phyloP scores from a whole-genome alignment of 1,284 basidiomycete genomes.

The Schizophyllum amplum region DNA sequence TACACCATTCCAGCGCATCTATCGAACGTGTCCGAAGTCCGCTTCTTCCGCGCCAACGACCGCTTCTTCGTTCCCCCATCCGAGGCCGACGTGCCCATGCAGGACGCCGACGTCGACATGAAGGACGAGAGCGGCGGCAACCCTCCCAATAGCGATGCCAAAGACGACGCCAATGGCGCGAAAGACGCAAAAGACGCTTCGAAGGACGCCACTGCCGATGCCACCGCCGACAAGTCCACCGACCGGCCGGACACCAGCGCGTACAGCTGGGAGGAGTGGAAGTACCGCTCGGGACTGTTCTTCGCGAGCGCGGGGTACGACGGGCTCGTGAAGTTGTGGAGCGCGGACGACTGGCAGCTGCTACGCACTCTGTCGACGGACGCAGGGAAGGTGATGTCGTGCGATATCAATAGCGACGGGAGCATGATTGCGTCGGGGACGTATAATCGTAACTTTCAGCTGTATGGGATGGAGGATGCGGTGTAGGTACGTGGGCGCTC shows the following conservation, averaged over 20 bases:
- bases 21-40: slow-evolving; percentile 90
- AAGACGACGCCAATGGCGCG: slow-evolving; percentile 9
- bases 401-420: slow-evolving; percentile 81
- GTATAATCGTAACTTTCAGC: slow-evolving; percentile 89
- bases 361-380: slow-evolving; percentile 86
- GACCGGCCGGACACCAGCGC: neutral
- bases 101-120: slow-evolving; percentile 27
- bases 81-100: slow-evolving; percentile 18
- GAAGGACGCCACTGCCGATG: slow-evolving; percentile 15
- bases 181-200: slow-evolving; percentile 11
- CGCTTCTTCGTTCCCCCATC: slow-evolving; percentile 28
- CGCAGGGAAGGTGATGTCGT: slow-evolving; percentile 97
- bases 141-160: slow-evolving; percentile 22
- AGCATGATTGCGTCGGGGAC: slow-evolving; percentile 84
- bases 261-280: slow-evolving; percentile 45
- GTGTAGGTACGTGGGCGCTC: too few relatives aligned
- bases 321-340: slow-evolving; percentile 93
- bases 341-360: slow-evolving; percentile 96
- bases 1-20: slow-evolving; percentile 97
- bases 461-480: slow-evolving; percentile 69
- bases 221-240: slow-evolving; percentile 15
- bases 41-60: slow-evolving; percentile 76
- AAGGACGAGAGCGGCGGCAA: slow-evolving; percentile 29
- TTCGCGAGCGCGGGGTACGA: slow-evolving; percentile 94
- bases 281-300: slow-evolving; percentile 81